Evolutionary conservation across 1,284 basidiomycete species (phyloP), one percentile per base, ranked within the genome.

Genomic region (Prillingera fragicola): DNA sequence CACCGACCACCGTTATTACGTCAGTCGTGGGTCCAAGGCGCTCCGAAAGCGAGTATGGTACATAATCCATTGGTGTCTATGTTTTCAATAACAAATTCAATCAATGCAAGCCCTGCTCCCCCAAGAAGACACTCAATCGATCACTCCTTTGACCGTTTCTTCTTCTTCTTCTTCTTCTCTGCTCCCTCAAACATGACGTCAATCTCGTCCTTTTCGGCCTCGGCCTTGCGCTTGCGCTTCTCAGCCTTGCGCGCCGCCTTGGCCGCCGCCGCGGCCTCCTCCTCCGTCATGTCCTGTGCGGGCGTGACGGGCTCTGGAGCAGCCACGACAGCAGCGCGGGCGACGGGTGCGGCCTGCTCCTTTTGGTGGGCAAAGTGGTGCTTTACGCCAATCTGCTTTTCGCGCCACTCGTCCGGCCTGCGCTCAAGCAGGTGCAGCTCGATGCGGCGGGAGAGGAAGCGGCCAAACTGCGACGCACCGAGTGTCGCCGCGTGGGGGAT

Each of bases 341-440:
- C 14, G 10, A 12, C 37, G 28, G 38, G 26, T 17, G 48, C 27
- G 35, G 55, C 29, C 35, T 23, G 42, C 19, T 51, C 56, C 56
- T 64, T 59, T 45, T 67, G 54, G 48, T 70, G 59, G 22, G 75
- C 70, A 48, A 68, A 69, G 49, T 69, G 67, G 54, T 67, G 67
- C 40, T 60, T 59, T 6, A 70, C 48, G 14, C 61, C 56, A 17
- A 68, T 48, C 49, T 80, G 77, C 43, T 78, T 60, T 43, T 77
- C 78, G 59, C 81, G 80, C 91, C 91, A 96, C 50, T 87, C 83
- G 10, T 86, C 82, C 13, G 85, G 83, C 46, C 81, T 76, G 29
- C 85, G 79, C 60, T 83, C 78, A 17, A 92, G 77, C 14, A 95
- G 73, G 56, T 85, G 78, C 14, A 96, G 67, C 54, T 87, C 84